These are phyloP conservation scores for Suhomyces kilbournensis DNA, from an alignment of 805 yeast genomes.

Conservation along the genomic window DNA sequence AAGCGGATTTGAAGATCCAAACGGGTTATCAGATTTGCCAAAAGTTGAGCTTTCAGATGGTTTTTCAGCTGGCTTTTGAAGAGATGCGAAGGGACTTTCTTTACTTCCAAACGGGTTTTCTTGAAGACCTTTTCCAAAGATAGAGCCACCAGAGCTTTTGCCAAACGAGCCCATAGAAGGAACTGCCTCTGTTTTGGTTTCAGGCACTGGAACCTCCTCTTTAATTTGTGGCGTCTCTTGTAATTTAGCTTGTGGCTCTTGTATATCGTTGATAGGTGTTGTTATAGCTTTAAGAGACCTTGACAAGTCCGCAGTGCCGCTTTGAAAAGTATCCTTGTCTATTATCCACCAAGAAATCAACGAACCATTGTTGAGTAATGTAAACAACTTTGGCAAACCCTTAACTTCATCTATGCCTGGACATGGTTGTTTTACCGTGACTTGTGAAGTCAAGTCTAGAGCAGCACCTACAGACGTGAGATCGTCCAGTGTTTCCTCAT, in stretches of 20 bases:
- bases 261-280: neutral
- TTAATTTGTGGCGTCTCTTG: neutral
- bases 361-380: slow-evolving; percentile 61
- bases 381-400: slow-evolving; percentile 65
- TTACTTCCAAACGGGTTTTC: neutral
- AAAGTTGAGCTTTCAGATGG: neutral
- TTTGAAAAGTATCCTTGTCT: slow-evolving; percentile 50
- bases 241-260: too few relatives aligned
- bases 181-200: neutral
- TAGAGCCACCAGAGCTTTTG: neutral
- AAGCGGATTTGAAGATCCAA: neutral
- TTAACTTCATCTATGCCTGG: slow-evolving; percentile 53
- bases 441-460: slow-evolving; percentile 50
- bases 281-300: neutral
- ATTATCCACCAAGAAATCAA: slow-evolving; percentile 65
- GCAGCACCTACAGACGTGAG: slow-evolving; percentile 69
- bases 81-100: neutral
- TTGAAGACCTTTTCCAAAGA: neutral
- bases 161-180: neutral
- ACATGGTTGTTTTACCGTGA: slow-evolving; percentile 50
- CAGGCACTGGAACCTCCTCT: neutral
- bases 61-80: neutral
- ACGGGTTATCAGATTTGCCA: neutral
- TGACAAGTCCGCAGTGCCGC: slow-evolving; percentile 13
- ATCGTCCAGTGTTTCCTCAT: slow-evolving; percentile 62